Conservation (phyloP, 768 basidiomycete species). For the Melanogaster broomeanus region DNA sequence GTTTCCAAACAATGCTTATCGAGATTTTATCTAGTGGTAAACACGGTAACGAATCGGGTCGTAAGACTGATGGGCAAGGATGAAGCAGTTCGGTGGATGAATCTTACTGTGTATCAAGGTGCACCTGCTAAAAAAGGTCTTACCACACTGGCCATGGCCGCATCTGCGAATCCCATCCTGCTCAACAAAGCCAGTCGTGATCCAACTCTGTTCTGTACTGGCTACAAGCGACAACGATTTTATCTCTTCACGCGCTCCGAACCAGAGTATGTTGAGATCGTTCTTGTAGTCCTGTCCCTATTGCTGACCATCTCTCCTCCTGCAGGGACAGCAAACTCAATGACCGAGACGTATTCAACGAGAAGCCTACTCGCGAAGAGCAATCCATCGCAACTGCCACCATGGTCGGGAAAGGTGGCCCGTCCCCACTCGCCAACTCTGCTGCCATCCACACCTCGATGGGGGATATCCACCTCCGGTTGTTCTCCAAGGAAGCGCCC, state of each 20-base stretch:
- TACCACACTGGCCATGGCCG: constrained; percentile 90
- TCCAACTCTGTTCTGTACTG: constrained; percentile 91
- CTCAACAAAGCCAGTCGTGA: constrained; percentile 83
- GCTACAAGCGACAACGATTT: constrained; percentile 90
- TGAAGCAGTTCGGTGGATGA: constrained; percentile 87
- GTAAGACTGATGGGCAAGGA: constrained; percentile 89
- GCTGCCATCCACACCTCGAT: constrained; percentile 94
- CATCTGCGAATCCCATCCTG: constrained; percentile 93
- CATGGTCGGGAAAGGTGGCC: constrained; percentile 48
- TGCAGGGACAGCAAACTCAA: constrained; percentile 78
- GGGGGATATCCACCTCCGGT: constrained; percentile 87
- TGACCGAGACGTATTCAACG: constrained; percentile 98
- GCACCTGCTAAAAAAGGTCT: constrained; percentile 85
- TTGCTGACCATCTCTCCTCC: background rate
- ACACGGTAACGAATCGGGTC: constrained; percentile 92
- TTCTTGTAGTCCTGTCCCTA: background rate
- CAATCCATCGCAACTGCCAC: constrained; percentile 79
- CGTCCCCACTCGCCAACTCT: constrained; percentile 71
- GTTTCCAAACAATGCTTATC: background rate
- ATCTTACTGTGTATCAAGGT: constrained; percentile 90
- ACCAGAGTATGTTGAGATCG: constrained; percentile 68
- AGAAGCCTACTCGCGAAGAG: constrained; percentile 94
- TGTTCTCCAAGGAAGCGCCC: constrained; percentile 91
- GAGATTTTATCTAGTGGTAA: constrained; percentile 65
- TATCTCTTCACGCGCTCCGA: constrained; percentile 92